Evolutionary conservation across 371 early-diverging fungal genomes (phyloP), one percentile per base, ranked within the genome.

Genomic region (Syncephalastrum racemosum): DNA sequence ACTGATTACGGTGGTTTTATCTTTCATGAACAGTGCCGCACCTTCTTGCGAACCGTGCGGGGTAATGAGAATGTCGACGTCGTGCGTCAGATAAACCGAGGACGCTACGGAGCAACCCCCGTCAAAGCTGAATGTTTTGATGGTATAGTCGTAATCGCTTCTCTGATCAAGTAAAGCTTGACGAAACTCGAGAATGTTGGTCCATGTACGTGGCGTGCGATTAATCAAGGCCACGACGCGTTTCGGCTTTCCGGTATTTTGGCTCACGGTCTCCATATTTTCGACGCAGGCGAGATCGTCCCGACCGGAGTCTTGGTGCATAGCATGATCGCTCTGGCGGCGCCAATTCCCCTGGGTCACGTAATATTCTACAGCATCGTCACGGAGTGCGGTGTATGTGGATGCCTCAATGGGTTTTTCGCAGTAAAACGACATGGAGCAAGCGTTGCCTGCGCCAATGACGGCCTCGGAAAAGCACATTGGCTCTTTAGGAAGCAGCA

Each of bases 381-480:
- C 58, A 46, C 70, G 57, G 40, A 72, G 80, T 18, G 56, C 27
- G 0, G 60, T 50, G 44, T 79, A 82, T 2, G 72, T 55, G n/a
- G 69, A 57, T 2, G 63, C 39, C 0, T 75, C 73, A 16, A 75
- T 75, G 24, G 72, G 72, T 0, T 55, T 20, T n/a, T 70, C 76
- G 25, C 81, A 83, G 53, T 80, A 76, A 19, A 42, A 76, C 7
- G 31, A 23, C 20, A 75, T 47, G 2, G 71, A 75, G 39, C 83
- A 83, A 25, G 75, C 63, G 22, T 69, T 69, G 1, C 80, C 81
- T 2, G 75, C 54, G 0, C 80, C 83, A 0, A 83, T 60, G 0
- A 83, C 69, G 2, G 84, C 84, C 14, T 64, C 58, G 0, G 60
- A 6, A 42, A 81, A 83, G 23, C 81, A 83, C 41, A 80, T 67